These are phyloP conservation scores for Aspergillus sp. DNA, from an alignment of 2,329 filamentous ascomycete species.

Conservation along the genomic window DNA sequence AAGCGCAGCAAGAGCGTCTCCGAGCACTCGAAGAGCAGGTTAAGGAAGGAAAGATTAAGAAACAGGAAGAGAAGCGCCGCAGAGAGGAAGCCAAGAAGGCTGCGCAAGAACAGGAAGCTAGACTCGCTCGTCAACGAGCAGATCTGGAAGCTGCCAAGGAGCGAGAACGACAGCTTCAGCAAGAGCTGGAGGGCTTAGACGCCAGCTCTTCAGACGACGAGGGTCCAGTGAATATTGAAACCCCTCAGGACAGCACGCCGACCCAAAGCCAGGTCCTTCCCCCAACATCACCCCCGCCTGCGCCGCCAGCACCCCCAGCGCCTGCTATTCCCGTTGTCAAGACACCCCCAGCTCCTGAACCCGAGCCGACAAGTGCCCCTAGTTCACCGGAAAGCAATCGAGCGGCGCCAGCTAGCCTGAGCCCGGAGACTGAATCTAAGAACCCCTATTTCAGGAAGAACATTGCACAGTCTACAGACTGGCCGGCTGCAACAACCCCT, in stretches of 20 bases:
- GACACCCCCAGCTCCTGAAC: constrained; percentile 24
- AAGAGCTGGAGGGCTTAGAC: constrained; percentile 77
- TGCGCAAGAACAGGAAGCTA: constrained; percentile 82
- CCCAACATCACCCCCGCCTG: constrained; percentile 28
- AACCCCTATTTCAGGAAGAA: constrained; percentile 95
- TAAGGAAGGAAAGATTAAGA: constrained; percentile 87
- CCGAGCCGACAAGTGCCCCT: constrained; percentile 53
- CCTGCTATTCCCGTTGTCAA: constrained; percentile 12
- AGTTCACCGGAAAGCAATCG: constrained; percentile 53
- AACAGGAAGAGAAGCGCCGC: constrained; percentile 90
- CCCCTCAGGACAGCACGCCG: constrained; percentile 60
- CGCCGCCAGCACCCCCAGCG: constrained; percentile 22
- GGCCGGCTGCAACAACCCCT: constrained; percentile 47
- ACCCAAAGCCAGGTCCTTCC: constrained; percentile 57
- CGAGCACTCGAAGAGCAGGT: constrained; percentile 93
- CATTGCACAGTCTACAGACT: constrained; percentile 68
- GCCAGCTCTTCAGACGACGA: constrained; percentile 82
- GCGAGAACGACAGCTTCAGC: constrained; percentile 83
- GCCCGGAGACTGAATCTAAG: constrained; percentile 73
- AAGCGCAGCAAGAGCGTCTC: constrained; percentile 78
- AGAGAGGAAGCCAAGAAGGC: constrained; percentile 87
- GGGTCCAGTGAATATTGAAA: constrained; percentile 68
- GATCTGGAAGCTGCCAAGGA: constrained; percentile 91
- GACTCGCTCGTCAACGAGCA: constrained; percentile 78
- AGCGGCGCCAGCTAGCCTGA: constrained; percentile 54